A percentile compares a stretch with the other conserved stretches of the same genome.
These are phyloP conservation scores for Pythium pectinolyticum DNA, from an alignment of 352 stramenopile genomes.

Conservation along the genomic window DNA sequence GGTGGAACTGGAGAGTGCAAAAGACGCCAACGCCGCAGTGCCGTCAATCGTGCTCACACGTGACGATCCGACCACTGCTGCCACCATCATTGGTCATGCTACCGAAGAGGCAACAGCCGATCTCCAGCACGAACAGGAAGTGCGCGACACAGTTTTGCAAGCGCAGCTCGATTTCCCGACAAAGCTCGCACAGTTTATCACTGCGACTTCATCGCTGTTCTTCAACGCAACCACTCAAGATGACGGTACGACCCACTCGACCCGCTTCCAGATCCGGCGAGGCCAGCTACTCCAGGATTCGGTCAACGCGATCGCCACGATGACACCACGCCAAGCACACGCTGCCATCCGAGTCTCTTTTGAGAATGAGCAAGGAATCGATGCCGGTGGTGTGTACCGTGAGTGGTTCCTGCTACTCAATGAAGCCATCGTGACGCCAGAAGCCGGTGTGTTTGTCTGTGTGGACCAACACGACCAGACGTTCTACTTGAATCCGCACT, in stretches of 20 bases:
- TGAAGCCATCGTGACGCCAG: conserved; percentile 35
- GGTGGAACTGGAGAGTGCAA: too few relatives aligned
- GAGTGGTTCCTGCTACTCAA: conserved; percentile 81
- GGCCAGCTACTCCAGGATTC: neutral
- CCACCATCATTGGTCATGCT: too few relatives aligned
- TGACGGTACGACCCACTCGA: neutral
- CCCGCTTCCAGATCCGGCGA: neutral
- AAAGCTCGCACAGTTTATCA: conserved; percentile 23
- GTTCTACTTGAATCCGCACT: conserved; percentile 53
- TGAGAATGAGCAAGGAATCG: too few relatives aligned
- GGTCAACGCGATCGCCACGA: neutral
- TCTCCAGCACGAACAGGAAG: too few relatives aligned
- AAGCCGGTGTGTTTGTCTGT: conserved; percentile 44
- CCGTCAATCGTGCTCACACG: too few relatives aligned
- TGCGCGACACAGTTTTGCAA: too few relatives aligned
- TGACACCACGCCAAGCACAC: neutral
- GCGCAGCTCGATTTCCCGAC: conserved; percentile 17
- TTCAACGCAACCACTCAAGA: conserved; percentile 1
- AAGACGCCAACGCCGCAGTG: too few relatives aligned
- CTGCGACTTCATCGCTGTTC: neutral
- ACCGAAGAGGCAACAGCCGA: too few relatives aligned
- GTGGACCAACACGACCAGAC: conserved; percentile 44
- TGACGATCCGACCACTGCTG: too few relatives aligned
- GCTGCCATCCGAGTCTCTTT: conserved; percentile 54
- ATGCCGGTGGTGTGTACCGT: too few relatives aligned